A percentile compares a stretch with the other conserved stretches of the same genome.
Conservation (phyloP, 805 yeast genomes). For the Ogataea allantospora region DNA sequence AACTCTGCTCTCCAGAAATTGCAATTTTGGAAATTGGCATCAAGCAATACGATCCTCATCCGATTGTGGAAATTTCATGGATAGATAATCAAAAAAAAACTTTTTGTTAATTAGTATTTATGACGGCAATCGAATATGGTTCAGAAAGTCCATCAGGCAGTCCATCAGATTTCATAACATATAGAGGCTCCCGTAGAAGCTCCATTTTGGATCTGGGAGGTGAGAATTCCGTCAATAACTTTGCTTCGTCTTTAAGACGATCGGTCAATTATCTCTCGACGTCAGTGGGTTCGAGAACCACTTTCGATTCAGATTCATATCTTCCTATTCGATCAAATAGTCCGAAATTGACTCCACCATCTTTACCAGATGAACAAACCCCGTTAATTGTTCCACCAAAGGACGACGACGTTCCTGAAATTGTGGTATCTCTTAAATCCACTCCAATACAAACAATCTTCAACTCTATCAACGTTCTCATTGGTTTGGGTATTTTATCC, state of each 20-base stretch:
- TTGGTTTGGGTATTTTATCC: slow-evolving; percentile 75
- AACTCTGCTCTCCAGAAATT: slow-evolving; percentile 5
- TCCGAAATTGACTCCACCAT: not conserved
- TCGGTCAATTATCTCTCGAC: slow-evolving; percentile 31
- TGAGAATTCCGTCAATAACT: slow-evolving; percentile 36
- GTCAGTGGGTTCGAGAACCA: slow-evolving; percentile 19
- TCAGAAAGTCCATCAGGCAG: slow-evolving; percentile 1
- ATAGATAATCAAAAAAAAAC: too few relatives aligned
- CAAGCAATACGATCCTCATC: slow-evolving; percentile 28
- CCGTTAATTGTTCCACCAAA: slow-evolving; percentile 6
- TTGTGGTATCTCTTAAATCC: slow-evolving; percentile 38
- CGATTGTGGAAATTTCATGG: slow-evolving; percentile 33
- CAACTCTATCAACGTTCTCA: slow-evolving; percentile 72
- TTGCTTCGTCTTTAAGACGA: slow-evolving; percentile 35
- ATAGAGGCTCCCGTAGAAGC: slow-evolving; percentile 27
- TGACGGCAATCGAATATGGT: slow-evolving; percentile 7
- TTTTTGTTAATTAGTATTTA: too few relatives aligned
- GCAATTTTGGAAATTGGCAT: slow-evolving; percentile 2
- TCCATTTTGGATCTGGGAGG: slow-evolving; percentile 38
- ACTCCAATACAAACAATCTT: slow-evolving; percentile 76
- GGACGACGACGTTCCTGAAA: slow-evolving; percentile 11
- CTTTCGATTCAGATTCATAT: slow-evolving; percentile 1
- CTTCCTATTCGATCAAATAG: not conserved
- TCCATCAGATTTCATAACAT: not conserved
- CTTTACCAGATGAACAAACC: slow-evolving; percentile 1